These are phyloP conservation scores for Paramecium caudatum DNA, from an alignment of 73 alveolate species.

Conservation along the genomic window DNA sequence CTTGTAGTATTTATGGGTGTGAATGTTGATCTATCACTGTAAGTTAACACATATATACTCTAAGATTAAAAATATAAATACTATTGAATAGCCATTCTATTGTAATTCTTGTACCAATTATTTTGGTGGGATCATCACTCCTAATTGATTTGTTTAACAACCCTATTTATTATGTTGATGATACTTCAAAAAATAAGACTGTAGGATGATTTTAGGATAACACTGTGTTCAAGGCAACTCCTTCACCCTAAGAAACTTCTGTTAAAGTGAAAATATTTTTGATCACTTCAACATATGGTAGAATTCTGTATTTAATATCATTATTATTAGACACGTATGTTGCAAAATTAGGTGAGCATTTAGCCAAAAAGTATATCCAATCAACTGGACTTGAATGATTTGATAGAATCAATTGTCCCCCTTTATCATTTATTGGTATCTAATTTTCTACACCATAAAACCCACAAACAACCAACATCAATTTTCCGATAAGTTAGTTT, in stretches of 20 bases:
- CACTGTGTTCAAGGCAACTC: background rate
- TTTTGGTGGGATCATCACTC: slow-evolving; percentile 53
- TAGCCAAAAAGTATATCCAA: background rate
- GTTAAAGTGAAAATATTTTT: background rate
- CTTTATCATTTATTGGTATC: slow-evolving; percentile 35
- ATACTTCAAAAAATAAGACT: slow-evolving; percentile 40
- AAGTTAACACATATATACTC: slow-evolving; percentile 35
- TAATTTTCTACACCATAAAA: slow-evolving; percentile 34
- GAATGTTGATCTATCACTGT: slow-evolving; percentile 48
- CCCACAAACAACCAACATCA: slow-evolving; percentile 55
- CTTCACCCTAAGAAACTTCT: background rate
- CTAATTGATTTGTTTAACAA: slow-evolving; percentile 14
- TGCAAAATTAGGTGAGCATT: slow-evolving; percentile 36
- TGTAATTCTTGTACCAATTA: background rate
- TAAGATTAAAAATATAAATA: background rate
- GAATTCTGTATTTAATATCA: background rate
- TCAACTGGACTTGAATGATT: slow-evolving; percentile 75
- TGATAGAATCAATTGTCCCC: slow-evolving; percentile 50
- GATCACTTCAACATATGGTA: background rate
- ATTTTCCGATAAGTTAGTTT: slow-evolving; percentile 40
- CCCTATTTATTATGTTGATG: background rate
- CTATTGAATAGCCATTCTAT: background rate
- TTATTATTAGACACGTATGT: background rate
- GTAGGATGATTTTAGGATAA: slow-evolving; percentile 16
- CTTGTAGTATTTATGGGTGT: slow-evolving; percentile 74